Conservation (phyloP, 768 basidiomycete species). For the Favolaschia claudopus region DNA sequence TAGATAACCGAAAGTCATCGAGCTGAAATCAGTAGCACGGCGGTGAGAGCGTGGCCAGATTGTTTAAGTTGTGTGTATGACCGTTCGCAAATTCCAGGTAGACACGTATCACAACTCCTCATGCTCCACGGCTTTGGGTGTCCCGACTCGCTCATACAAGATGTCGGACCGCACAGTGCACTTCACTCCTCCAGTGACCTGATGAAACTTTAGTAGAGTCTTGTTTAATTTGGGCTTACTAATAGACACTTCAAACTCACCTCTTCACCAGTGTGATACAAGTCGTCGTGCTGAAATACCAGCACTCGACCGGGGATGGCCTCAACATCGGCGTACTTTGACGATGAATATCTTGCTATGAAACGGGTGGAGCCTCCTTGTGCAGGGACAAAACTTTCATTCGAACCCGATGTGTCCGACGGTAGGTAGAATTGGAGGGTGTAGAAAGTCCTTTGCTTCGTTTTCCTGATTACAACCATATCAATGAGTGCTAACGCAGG, state of each 20-base stretch:
- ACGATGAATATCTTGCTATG: background rate
- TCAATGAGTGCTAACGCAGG: background rate
- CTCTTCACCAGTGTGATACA: conserved; percentile 22
- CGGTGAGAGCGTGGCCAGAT: too few species aligned
- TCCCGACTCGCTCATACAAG: conserved; percentile 13
- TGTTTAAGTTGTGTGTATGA: too few species aligned
- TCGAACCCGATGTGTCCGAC: conserved; percentile 16
- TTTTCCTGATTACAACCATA: background rate
- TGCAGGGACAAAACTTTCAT: conserved; percentile 15
- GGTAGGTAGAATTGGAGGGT: conserved; percentile 26
- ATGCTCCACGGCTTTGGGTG: background rate
- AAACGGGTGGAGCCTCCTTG: conserved; percentile 22
- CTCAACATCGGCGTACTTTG: conserved; percentile 19
- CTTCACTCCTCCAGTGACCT: conserved; percentile 17
- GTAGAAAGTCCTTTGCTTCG: conserved; percentile 18
- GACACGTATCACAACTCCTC: too few species aligned
- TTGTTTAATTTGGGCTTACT: background rate
- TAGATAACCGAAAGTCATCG: too few species aligned
- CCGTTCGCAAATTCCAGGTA: too few species aligned
- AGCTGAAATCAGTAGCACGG: too few species aligned
- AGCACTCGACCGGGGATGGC: conserved; percentile 19
- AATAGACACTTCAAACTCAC: background rate
- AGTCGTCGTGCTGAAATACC: conserved; percentile 16
- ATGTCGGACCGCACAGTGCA: conserved; percentile 18
- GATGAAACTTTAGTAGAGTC: background rate